Percentiles rank a stretch among this genome's conserved stretches.
Evolutionary conservation across 768 basidiomycete species (phyloP).

Genomic region (Leccinum longicurvipes): DNA sequence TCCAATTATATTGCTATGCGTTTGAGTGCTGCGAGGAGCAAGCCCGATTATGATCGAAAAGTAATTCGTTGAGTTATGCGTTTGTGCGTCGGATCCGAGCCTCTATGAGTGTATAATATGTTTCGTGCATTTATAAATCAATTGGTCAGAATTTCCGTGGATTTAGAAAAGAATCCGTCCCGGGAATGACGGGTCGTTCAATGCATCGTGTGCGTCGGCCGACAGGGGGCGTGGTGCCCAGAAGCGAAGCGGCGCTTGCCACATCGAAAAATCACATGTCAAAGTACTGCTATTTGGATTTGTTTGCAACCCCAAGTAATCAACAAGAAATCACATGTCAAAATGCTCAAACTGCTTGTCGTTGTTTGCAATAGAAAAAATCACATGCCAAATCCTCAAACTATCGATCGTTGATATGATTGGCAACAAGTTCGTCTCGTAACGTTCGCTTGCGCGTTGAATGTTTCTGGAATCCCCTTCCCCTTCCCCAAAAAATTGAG

Average conservation of each 20-base stretch:
- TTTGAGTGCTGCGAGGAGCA: neutral
- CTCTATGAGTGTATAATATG: neutral
- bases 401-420: neutral
- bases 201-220: neutral
- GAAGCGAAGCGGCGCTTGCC: neutral
- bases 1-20: neutral
- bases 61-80: neutral
- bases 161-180: neutral
- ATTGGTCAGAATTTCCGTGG: neutral
- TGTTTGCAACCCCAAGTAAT: neutral
- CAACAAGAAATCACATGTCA: neutral
- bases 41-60: neutral
- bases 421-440: neutral
- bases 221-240: neutral
- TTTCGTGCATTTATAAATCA: neutral
- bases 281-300: no score
- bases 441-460: neutral
- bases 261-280: neutral
- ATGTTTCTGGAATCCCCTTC: no score
- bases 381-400: neutral
- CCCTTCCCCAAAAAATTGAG: neutral
- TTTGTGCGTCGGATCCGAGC: neutral
- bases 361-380: neutral
- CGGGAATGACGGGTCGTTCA: no score
- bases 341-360: neutral